These are phyloP conservation scores for Talaromyces pinophilus DNA, from an alignment of 2,329 filamentous ascomycete genomes.

Conservation along the genomic window DNA sequence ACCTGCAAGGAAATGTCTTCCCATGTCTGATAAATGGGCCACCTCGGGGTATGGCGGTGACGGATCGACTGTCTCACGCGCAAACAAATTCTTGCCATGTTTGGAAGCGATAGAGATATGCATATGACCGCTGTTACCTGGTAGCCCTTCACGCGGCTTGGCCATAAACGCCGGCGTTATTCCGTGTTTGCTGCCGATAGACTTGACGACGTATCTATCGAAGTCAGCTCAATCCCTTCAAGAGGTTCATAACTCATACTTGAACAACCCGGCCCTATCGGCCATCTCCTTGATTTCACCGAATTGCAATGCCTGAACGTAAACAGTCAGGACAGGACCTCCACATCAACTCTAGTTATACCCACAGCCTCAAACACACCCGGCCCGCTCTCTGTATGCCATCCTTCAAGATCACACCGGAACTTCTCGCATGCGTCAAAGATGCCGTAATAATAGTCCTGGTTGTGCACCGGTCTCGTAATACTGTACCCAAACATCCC, in stretches of 20 bases:
- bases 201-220: conserved; percentile 78
- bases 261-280: conserved; percentile 88
- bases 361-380: conserved; percentile 88
- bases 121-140: conserved; percentile 94
- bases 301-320: conserved; percentile 71
- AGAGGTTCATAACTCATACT: conserved; percentile 49
- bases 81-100: conserved; percentile 81
- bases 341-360: conserved; percentile 22
- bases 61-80: conserved; percentile 69
- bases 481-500: conserved; percentile 97
- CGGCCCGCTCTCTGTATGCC: conserved; percentile 92
- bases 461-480: conserved; percentile 82
- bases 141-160: conserved; percentile 85
- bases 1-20: conserved; percentile 89
- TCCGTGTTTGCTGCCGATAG: conserved; percentile 78
- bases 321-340: conserved; percentile 26
- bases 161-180: conserved; percentile 99
- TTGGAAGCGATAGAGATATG: conserved; percentile 85
- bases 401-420: conserved; percentile 81
- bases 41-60: conserved; percentile 74
- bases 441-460: conserved; percentile 88
- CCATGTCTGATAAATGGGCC: conserved; percentile 78
- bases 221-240: conserved; percentile 2
- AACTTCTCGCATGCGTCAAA: conserved; percentile 79
- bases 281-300: conserved; percentile 87